Evolutionary conservation across 352 stramenopile species (phyloP).

Genomic region (Elongisporangium senticosum): DNA sequence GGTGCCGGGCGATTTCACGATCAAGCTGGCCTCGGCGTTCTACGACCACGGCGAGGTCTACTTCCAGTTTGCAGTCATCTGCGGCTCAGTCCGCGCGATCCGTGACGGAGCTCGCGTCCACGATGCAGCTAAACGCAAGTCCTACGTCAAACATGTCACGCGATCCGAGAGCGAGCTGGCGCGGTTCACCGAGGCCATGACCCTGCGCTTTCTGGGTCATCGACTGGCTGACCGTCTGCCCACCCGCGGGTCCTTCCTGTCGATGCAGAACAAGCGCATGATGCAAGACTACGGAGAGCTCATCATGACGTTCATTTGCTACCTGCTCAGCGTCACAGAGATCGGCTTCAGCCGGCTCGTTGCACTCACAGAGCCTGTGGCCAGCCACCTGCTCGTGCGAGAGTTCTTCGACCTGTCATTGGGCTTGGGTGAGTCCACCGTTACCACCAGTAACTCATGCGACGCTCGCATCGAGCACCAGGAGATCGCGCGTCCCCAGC

Average conservation of each 20-base stretch:
- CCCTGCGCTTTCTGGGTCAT: constrained; percentile 60
- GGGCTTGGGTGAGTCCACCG: constrained; percentile 37
- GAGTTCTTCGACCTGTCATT: constrained; percentile 65
- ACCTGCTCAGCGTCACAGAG: constrained; percentile 57
- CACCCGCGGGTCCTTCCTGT: constrained; percentile 18
- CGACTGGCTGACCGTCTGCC: constrained; percentile 51
- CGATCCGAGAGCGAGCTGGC: constrained; percentile 45
- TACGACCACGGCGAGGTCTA: constrained; percentile 33
- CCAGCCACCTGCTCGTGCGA: constrained; percentile 55
- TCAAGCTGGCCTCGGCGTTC: constrained; percentile 50
- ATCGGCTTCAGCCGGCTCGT: constrained; percentile 67
- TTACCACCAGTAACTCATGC: constrained; percentile 67
- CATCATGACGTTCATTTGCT: constrained; percentile 53
- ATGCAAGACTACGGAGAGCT: constrained; percentile 51
- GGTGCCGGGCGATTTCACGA: constrained; percentile 68
- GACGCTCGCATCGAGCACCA: constrained; percentile 62
- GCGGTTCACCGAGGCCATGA: constrained; percentile 48
- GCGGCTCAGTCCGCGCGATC: constrained; percentile 44
- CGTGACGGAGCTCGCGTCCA: constrained; percentile 34
- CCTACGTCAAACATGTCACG: constrained; percentile 59
- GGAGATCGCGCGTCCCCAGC: constrained; percentile 23
- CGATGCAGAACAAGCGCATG: constrained; percentile 23
- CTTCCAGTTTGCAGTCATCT: constrained; percentile 55
- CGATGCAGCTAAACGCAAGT: constrained; percentile 44
- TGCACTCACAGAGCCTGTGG: constrained; percentile 44